phyloP scores from a whole-genome alignment of 495 filamentous ascomycete species.

The Neurospora sp. region DNA sequence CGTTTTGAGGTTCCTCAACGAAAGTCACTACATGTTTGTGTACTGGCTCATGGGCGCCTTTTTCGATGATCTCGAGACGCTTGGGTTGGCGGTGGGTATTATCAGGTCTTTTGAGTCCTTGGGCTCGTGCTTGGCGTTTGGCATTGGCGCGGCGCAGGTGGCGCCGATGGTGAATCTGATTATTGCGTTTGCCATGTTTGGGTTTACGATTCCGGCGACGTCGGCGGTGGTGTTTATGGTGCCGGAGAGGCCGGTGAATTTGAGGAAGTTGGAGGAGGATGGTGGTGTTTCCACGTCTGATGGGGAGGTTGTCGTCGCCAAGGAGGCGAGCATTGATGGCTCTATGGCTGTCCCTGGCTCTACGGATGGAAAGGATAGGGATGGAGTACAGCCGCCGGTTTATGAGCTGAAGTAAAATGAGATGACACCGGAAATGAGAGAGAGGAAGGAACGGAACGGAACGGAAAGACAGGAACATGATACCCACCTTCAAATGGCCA shows the following conservation, averaged over 20 bases:
- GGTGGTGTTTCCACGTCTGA: neutral
- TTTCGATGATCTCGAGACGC: constrained; percentile 37
- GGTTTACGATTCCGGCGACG: constrained; percentile 29
- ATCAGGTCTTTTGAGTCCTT: constrained; percentile 40
- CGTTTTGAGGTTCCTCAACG: constrained; percentile 30
- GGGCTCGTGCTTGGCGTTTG: constrained; percentile 40
- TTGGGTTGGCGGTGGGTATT: constrained; percentile 39
- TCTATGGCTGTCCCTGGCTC: neutral
- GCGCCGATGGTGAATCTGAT: constrained; percentile 35
- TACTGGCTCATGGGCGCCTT: constrained; percentile 44
- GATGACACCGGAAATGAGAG: neutral
- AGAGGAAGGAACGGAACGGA: neutral
- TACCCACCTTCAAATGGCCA: neutral
- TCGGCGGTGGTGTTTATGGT: constrained; percentile 26
- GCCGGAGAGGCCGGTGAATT: constrained; percentile 22
- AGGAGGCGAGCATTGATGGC: constrained; percentile 7
- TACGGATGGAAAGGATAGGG: neutral
- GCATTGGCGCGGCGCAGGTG: constrained; percentile 33
- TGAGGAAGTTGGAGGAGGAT: constrained; percentile 7
- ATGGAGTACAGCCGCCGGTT: neutral
- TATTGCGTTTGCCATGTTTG: constrained; percentile 34
- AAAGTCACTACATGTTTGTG: constrained; percentile 36
- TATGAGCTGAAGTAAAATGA: neutral
- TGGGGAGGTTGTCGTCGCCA: neutral
- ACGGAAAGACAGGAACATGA: neutral